Evolutionary conservation across 1,284 basidiomycete species (phyloP).

Genomic region (Tilletiopsis washingtonensis): DNA sequence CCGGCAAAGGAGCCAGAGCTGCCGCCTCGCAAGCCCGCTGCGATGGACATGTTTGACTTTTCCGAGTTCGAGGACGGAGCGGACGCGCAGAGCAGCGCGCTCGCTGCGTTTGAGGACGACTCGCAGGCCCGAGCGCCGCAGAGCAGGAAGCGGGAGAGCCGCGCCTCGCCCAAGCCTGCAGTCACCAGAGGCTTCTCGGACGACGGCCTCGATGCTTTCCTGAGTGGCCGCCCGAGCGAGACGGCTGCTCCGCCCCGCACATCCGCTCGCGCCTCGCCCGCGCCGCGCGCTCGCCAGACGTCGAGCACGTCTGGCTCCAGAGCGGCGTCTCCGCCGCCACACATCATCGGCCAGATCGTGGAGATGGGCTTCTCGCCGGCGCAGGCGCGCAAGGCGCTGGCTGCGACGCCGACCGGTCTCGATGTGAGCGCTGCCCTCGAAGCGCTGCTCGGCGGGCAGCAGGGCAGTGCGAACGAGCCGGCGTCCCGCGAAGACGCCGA

Average conservation of each 20-base stretch:
- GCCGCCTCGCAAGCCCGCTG: background rate
- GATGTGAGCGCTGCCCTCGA: conserved; percentile 34
- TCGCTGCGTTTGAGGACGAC: conserved; percentile 1
- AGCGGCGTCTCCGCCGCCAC: conserved; percentile 39
- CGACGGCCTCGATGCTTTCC: too few relatives aligned
- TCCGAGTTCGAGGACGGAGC: conserved; percentile 22
- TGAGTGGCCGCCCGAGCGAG: too few relatives aligned
- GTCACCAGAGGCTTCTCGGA: too few relatives aligned
- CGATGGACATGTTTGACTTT: conserved; percentile 33
- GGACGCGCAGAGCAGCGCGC: conserved; percentile 4
- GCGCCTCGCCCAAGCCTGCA: too few relatives aligned
- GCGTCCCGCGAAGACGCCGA: too few relatives aligned
- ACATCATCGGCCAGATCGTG: conserved; percentile 42
- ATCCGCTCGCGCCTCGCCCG: too few relatives aligned
- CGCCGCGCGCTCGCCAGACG: too few relatives aligned
- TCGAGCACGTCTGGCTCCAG: too few relatives aligned
- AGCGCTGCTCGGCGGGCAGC: conserved; percentile 11
- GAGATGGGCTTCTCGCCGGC: conserved; percentile 43
- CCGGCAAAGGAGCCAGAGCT: background rate
- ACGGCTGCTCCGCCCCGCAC: too few relatives aligned
- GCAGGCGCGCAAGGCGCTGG: conserved; percentile 31
- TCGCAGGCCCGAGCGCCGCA: background rate
- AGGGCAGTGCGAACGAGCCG: conserved; percentile 9
- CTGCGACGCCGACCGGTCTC: conserved; percentile 25
- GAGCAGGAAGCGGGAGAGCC: background rate